phyloP scores from a whole-genome alignment of 2,329 filamentous ascomycete genomes.

The Hansfordia pulvinata region DNA sequence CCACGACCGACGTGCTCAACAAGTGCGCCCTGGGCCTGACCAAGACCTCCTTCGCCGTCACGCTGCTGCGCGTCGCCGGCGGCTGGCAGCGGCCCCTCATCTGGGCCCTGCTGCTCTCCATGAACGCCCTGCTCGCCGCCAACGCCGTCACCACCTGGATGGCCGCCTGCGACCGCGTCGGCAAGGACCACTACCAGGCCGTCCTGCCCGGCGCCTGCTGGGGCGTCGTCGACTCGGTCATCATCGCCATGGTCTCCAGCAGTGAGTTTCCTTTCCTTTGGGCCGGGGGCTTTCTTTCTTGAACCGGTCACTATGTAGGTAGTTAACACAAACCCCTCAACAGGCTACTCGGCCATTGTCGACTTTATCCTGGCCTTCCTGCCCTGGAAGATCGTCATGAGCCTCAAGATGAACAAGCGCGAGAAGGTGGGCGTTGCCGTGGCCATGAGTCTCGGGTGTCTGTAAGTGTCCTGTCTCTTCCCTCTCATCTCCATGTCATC shows the following conservation, averaged over 20 bases:
- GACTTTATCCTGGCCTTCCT: slow-evolving; percentile 4
- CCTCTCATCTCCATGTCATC: too few relatives aligned
- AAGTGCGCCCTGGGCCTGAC: slow-evolving; percentile 6
- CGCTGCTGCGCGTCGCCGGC: slow-evolving; percentile 3
- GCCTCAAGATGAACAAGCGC: slow-evolving; percentile 4
- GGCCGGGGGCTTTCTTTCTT: not conserved
- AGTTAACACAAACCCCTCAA: too few relatives aligned
- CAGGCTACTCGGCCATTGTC: not conserved
- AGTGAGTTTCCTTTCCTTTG: not conserved
- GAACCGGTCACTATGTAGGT: not conserved
- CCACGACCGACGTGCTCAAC: slow-evolving; percentile 3
- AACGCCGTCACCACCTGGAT: not conserved
- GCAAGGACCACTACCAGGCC: not conserved
- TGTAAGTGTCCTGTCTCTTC: slow-evolving; percentile 1
- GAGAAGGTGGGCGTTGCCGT: slow-evolving; percentile 4
- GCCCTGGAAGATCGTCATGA: slow-evolving; percentile 3
- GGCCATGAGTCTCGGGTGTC: slow-evolving; percentile 4
- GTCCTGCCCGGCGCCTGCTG: not conserved
- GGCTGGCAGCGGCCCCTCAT: slow-evolving; percentile 3
- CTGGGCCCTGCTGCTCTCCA: slow-evolving; percentile 5
- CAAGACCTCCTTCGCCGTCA: slow-evolving; percentile 11
- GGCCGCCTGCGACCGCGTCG: not conserved
- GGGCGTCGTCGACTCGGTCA: not conserved
- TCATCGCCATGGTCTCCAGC: not conserved
- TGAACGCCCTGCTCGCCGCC: slow-evolving; percentile 3